Conservation (phyloP, 2,329 filamentous ascomycete genomes). For the Cytospora piceae region DNA sequence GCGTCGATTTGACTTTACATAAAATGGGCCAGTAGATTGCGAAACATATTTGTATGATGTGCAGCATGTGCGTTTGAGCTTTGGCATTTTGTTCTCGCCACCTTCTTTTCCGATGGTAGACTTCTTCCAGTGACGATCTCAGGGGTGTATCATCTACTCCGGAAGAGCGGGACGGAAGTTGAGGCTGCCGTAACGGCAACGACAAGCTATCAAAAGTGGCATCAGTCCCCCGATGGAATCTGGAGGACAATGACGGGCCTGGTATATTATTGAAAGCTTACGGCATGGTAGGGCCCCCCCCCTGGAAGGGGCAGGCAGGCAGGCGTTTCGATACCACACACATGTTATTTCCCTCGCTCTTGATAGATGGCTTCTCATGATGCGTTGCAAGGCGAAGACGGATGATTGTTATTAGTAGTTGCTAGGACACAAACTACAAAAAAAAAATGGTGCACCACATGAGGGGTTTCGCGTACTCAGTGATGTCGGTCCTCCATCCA, state of each 20-base stretch:
- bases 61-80: slow-evolving; percentile 25
- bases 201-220: background rate
- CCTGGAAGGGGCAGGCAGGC: background rate
- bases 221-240: background rate
- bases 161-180: background rate
- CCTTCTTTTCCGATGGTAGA: slow-evolving; percentile 21
- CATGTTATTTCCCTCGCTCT: slow-evolving; percentile 1
- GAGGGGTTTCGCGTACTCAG: background rate
- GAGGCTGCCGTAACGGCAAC: background rate
- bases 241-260: background rate
- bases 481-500: background rate
- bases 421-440: slow-evolving; percentile 1
- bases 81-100: slow-evolving; percentile 13
- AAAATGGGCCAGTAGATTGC: slow-evolving; percentile 34
- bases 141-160: background rate
- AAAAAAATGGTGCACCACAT: background rate
- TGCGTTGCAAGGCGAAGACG: slow-evolving; percentile 1
- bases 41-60: slow-evolving; percentile 38
- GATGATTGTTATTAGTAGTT: slow-evolving; percentile 21
- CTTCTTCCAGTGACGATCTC: slow-evolving; percentile 14
- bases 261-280: background rate
- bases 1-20: slow-evolving; percentile 28
- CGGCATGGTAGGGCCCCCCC: background rate
- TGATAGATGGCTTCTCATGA: background rate
- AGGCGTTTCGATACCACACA: slow-evolving; percentile 17